These are phyloP conservation scores for Blastocrithidia nonstop DNA, from an alignment of 208 protist genomes.

Conservation along the genomic window DNA sequence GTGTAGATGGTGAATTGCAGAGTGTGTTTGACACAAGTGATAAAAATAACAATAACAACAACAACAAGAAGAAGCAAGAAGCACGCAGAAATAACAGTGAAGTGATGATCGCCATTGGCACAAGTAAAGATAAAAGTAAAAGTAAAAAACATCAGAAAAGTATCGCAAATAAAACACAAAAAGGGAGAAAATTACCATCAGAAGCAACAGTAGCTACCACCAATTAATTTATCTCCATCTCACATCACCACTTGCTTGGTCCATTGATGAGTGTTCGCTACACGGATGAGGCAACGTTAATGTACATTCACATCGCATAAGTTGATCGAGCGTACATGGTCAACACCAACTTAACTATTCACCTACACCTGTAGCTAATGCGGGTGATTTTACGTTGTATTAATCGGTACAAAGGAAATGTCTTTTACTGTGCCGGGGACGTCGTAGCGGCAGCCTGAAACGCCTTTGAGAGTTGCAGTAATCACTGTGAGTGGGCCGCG, in stretches of 20 bases:
- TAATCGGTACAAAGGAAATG: constrained; percentile 42
- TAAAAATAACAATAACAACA: constrained; percentile 6
- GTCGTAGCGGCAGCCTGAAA: constrained; percentile 67
- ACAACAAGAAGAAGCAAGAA: not conserved
- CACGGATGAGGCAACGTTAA: constrained; percentile 39
- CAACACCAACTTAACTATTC: constrained; percentile 34
- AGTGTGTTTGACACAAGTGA: too few relatives aligned
- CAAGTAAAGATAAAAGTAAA: too few relatives aligned
- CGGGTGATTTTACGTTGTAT: constrained; percentile 50
- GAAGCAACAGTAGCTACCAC: too few relatives aligned
- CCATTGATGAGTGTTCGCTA: constrained; percentile 37
- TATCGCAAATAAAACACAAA: too few relatives aligned
- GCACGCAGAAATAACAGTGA: constrained; percentile 1
- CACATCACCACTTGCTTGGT: too few relatives aligned
- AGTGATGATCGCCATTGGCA: not conserved
- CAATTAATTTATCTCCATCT: too few relatives aligned
- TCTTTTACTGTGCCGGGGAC: constrained; percentile 63
- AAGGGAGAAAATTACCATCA: too few relatives aligned
- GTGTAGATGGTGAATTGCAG: too few relatives aligned
- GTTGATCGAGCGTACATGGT: constrained; percentile 49
- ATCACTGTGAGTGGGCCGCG: constrained; percentile 53
- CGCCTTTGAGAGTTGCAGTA: constrained; percentile 58
- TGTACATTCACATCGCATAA: constrained; percentile 37
- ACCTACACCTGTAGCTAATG: constrained; percentile 66
- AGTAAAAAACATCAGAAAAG: too few relatives aligned